phyloP scores from a whole-genome alignment of 2,329 filamentous ascomycete genomes.

The Botryotinia calthae region DNA sequence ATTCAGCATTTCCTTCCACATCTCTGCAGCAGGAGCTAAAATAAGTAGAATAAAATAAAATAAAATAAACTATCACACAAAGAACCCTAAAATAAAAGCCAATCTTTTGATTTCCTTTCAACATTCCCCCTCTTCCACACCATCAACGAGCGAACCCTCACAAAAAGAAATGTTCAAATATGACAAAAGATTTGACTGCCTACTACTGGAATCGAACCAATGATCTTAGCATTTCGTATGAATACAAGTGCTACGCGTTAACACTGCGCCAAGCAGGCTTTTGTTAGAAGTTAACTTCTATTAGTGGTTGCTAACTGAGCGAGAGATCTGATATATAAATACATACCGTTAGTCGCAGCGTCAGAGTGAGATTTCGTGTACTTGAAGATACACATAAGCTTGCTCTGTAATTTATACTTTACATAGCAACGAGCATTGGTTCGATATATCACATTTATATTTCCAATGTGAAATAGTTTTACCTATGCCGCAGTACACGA shows the following conservation, averaged over 20 bases:
- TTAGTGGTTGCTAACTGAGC: background rate
- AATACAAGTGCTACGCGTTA: constrained; percentile 17
- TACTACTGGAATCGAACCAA: constrained; percentile 20
- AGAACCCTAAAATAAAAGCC: background rate
- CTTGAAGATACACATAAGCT: background rate
- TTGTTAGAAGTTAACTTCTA: constrained; percentile 1
- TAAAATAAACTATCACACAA: no score
- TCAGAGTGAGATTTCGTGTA: rapidly evolving
- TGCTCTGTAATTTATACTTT: no score
- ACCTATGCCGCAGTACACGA: background rate
- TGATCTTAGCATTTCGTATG: constrained; percentile 5
- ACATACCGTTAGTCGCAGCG: no score
- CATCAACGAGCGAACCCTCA: background rate
- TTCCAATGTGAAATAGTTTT: background rate
- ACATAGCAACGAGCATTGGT: background rate
- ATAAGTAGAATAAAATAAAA: no score
- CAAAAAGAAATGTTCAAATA: rapidly evolving
- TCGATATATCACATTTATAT: background rate
- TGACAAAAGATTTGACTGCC: background rate
- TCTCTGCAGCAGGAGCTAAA: background rate
- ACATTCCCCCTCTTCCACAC: background rate
- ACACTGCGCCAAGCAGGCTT: constrained; percentile 18
- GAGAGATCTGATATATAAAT: background rate
- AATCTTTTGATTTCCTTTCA: background rate
- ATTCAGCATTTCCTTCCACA: background rate